phyloP scores from a whole-genome alignment of 2,329 filamentous ascomycete genomes.

The Fusarium robinianum region DNA sequence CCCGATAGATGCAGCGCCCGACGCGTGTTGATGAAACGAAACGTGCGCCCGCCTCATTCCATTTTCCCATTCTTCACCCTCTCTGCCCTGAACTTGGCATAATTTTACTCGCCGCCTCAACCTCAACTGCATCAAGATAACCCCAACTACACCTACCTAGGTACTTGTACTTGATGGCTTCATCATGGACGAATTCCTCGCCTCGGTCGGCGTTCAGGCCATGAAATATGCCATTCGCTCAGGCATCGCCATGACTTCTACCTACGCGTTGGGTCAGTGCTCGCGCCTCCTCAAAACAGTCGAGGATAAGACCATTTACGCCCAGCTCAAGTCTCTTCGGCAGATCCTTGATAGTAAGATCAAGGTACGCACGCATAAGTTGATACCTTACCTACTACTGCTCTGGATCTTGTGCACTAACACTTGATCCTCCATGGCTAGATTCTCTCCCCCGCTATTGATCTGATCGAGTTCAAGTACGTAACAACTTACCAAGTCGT shows the following conservation, averaged over 20 bases:
- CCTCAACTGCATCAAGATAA: conserved; percentile 1
- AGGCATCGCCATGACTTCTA: conserved; percentile 82
- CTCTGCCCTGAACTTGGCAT: conserved; percentile 1
- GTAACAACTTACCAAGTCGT: conserved; percentile 29
- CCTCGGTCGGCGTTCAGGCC: conserved; percentile 66
- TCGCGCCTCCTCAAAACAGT: conserved; percentile 77
- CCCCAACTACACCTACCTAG: too few species aligned
- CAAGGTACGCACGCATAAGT: too few species aligned
- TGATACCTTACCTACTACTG: too few species aligned
- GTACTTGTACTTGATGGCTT: conserved; percentile 13
- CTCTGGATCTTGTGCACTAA: not conserved
- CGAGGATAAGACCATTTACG: conserved; percentile 68
- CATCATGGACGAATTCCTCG: conserved; percentile 70
- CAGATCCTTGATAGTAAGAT: conserved; percentile 83
- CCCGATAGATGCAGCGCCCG: too few species aligned
- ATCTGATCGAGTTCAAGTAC: conserved; percentile 88
- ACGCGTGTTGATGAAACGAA: too few species aligned
- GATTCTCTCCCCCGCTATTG: conserved; percentile 88
- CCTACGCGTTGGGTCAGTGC: conserved; percentile 83
- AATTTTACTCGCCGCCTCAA: too few species aligned
- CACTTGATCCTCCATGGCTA: conserved; percentile 39
- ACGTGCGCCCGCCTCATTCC: too few species aligned
- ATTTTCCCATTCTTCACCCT: conserved; percentile 9
- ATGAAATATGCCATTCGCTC: conserved; percentile 92
- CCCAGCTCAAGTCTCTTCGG: conserved; percentile 73